These are phyloP conservation scores for Pseudocohnilembus persalinus DNA, from an alignment of 169 alveolate genomes.

Conservation along the genomic window DNA sequence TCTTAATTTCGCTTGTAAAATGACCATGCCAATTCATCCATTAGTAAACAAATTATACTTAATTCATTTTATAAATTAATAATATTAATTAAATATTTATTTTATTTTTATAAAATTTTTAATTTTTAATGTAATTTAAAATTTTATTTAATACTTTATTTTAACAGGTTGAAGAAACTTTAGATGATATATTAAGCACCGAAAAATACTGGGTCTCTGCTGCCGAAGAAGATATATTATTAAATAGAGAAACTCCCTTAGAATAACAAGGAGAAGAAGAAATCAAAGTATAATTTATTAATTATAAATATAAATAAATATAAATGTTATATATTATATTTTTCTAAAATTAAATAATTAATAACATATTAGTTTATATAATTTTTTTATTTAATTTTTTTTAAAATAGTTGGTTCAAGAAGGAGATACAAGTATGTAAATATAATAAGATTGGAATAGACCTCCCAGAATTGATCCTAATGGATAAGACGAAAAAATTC, in stretches of 20 bases:
- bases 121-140: too few species aligned
- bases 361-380: neutral
- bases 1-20: neutral
- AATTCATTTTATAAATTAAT: too few species aligned
- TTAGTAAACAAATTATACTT: neutral
- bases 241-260: neutral
- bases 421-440: neutral
- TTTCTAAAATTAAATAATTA: too few species aligned
- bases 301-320: too few species aligned
- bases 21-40: neutral
- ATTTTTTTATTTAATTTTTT: too few species aligned
- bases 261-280: neutral
- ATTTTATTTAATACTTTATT: too few species aligned
- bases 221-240: neutral
- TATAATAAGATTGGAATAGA: neutral
- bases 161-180: neutral
- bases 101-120: too few species aligned
- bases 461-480: neutral
- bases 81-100: too few species aligned
- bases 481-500: neutral
- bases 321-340: too few species aligned
- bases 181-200: neutral
- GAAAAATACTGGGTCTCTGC: neutral
- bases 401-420: neutral
- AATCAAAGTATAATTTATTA: neutral